Evolutionary conservation across 441 rosid species (phyloP), one percentile per base, ranked within the genome.

Genomic region (Populus trichocarpa): DNA sequence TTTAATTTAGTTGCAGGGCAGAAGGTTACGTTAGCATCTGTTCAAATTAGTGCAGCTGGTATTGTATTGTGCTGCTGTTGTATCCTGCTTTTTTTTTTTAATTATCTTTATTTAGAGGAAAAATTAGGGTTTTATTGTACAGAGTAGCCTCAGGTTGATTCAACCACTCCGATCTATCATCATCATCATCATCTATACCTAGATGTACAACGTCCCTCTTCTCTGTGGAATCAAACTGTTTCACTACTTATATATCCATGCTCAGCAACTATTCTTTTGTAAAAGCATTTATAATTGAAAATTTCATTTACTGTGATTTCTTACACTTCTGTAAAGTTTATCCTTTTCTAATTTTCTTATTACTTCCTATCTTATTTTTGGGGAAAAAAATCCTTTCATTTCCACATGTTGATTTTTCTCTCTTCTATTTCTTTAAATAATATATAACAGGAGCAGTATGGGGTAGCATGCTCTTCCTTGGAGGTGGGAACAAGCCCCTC

Each of bases 401-500:
- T 63, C 66, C 26, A 63, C 66, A 63, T 63, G 28, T 22, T 63
- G 66, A 23, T 63, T 63, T 11, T 20, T 53, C 7, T 13, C 14
- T 11, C 13, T 63, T 25, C 10, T 63, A 22, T 10, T 63, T 25
- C 66, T 63, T 63, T 22, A 63, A 63, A 69, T 77, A 75, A 72
- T 81, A 64, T 79, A 83, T 26, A 72, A 84, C 90, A 97, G 99
- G 93, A 89, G 40, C 93, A 89, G 61, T 91, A 88, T 85, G 92
- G 94, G 74, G 83, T 93, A 61, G 81, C 80, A 61, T 88, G 85
- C 82, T 87, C 90, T 67, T 82, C 79, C 69, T 84, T 81, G 13
- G 91, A 84, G 75, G 83, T 81, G 81, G 92, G 89, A 79, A 81
- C 88, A 80, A 90, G 86, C 83, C 90, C 90, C 67, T 90, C 84